These are phyloP conservation scores for Yarrowia bubula DNA, from an alignment of 805 yeast genomes.

Conservation along the genomic window DNA sequence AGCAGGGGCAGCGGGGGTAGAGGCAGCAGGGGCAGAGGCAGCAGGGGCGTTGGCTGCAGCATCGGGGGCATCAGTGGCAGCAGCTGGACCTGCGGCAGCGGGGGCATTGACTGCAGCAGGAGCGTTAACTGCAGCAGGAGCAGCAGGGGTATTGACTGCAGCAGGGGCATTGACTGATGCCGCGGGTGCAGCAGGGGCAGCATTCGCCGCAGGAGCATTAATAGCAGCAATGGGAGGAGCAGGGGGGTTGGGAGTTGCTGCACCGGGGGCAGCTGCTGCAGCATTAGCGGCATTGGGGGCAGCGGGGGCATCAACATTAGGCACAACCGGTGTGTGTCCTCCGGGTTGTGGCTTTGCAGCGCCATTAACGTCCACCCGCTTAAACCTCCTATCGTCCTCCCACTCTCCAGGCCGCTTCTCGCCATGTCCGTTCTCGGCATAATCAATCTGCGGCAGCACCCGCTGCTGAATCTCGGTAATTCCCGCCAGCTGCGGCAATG, in stretches of 20 bases:
- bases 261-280: not conserved
- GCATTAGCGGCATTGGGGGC: not conserved
- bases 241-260: not conserved
- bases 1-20: slow-evolving; percentile 13
- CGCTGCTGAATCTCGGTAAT: slow-evolving; percentile 37
- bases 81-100: not conserved
- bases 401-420: slow-evolving; percentile 41
- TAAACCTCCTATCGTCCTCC: slow-evolving; percentile 37
- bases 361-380: slow-evolving; percentile 7
- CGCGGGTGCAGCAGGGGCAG: not conserved
- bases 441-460: slow-evolving; percentile 32
- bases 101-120: not conserved
- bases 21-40: slow-evolving; percentile 24
- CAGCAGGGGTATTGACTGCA: not conserved
- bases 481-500: slow-evolving; percentile 26
- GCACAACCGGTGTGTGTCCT: not conserved
- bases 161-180: not conserved
- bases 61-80: not conserved
- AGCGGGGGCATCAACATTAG: not conserved
- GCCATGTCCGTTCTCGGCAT: slow-evolving; percentile 32
- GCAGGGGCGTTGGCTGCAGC: not conserved
- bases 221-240: not conserved
- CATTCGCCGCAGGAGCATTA: not conserved
- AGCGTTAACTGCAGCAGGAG: not conserved
- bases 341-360: not conserved